These are phyloP conservation scores for Clausena lansium DNA, from an alignment of 345 rosid species.

Conservation along the genomic window DNA sequence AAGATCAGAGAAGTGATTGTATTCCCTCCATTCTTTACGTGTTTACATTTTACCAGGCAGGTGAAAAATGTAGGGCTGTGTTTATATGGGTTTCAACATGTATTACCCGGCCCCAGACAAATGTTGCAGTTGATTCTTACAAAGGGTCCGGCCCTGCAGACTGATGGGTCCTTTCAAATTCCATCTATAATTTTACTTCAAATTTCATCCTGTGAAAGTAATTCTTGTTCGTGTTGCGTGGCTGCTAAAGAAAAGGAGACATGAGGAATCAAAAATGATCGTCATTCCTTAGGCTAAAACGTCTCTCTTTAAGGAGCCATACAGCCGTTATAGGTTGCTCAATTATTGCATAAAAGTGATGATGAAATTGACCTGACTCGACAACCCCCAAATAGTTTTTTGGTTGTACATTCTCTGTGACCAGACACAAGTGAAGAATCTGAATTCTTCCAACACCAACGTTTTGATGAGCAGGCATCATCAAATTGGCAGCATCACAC, in stretches of 20 bases:
- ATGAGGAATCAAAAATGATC: background rate
- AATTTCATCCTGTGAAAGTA: background rate
- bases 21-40: too few species aligned
- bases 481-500: background rate
- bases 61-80: background rate
- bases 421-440: background rate
- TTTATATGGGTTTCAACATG: background rate
- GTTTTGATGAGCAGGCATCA: background rate
- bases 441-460: background rate
- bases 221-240: background rate
- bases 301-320: background rate
- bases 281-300: background rate
- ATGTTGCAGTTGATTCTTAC: conserved; percentile 2
- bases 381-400: background rate
- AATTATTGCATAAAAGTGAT: background rate
- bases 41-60: background rate
- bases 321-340: background rate
- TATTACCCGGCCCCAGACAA: background rate
- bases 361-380: background rate
- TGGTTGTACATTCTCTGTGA: background rate
- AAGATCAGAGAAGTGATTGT: background rate
- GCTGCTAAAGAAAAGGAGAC: background rate
- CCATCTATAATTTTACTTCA: background rate
- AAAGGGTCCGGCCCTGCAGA: background rate
- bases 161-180: background rate